Base-by-base conservation (phyloP, 345 rosid species). In the Melaleuca quinquenervia region DNA sequence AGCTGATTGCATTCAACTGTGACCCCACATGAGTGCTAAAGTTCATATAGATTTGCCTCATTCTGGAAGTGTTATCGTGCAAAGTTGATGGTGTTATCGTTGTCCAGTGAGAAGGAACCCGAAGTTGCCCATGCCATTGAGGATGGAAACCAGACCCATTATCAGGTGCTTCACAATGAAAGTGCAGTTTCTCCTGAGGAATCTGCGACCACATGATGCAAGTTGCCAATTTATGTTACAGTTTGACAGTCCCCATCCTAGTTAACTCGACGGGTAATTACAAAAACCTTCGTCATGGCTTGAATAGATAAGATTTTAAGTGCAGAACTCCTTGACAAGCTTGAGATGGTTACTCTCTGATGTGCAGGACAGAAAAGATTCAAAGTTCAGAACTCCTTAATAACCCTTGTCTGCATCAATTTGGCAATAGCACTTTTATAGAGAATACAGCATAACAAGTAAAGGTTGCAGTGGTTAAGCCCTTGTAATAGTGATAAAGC, bases 71-170 rank as follows among this genome's bases (percentile, higher is more conserved):
- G 48, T 20, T 70, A 32, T 36, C 26, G 0, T 32, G 26, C 80
- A 24, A 53, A 21, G 44, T 56, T 26, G 54, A 24, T 83, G 86
- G 11, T 50, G 49, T 80, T 70, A 36, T 70, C 22, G 7, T 83
- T 36, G 62, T 74, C 60, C 84, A 91, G 91, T 5, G 89, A 82
- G 82, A 89, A 89, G 90, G 86, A 88, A 82, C 44, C 87, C 11
- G 85, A 10, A 60, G 60, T 84, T 22, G 11, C 27, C 45, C 32
- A 80, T 2, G 36, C 84, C 76, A 32, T 24, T 5, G 91, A 70
- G 87, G 85, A 84, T 52, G 88, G 64, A 26, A 62, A 83, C 78
- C 44, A 62, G 14, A 49, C 44, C 49, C 84, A 83, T 21, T 92
- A 89, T 60, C 88, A 90, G 74, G 51, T 52, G 50, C 90, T 92